Percentiles rank a stretch among this genome's conserved stretches.
phyloP scores from a whole-genome alignment of 208 protist species.

The Crithidia bombi region DNA sequence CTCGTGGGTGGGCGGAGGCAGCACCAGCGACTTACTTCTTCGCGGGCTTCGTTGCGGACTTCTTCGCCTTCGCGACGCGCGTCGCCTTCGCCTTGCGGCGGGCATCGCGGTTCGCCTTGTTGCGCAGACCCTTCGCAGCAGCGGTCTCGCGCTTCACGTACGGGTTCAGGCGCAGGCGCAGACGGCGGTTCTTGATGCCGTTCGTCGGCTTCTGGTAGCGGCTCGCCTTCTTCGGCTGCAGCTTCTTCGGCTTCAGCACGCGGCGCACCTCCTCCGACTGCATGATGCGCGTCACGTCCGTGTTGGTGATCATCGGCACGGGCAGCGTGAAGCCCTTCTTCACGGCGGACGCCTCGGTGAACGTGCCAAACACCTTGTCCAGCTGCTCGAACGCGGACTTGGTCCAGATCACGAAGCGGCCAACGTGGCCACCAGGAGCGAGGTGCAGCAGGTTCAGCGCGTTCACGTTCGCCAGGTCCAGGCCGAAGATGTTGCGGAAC shows the following conservation, averaged over 20 bases:
- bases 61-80: conserved; percentile 59
- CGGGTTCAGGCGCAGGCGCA: conserved; percentile 80
- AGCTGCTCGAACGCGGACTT: conserved; percentile 97
- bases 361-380: conserved; percentile 97
- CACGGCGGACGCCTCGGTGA: conserved; percentile 67
- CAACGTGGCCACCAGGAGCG: conserved; percentile 99
- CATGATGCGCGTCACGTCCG: conserved; percentile 84
- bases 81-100: conserved; percentile 51
- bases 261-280: conserved; percentile 84
- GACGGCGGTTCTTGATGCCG: conserved; percentile 81
- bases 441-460: conserved; percentile 98
- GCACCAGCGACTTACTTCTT: conserved; percentile 15
- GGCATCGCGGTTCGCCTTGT: conserved; percentile 52
- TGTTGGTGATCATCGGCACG: conserved; percentile 69
- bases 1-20: neutral
- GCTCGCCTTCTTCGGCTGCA: conserved; percentile 50
- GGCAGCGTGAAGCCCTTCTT: conserved; percentile 92
- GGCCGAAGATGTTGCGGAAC: conserved; percentile 97
- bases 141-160: conserved; percentile 66
- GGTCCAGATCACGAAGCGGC: conserved; percentile 99
- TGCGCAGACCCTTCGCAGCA: conserved; percentile 60
- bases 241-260: conserved; percentile 79
- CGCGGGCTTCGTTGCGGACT: conserved; percentile 52
- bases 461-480: conserved; percentile 94
- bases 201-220: conserved; percentile 55